These are phyloP conservation scores for Nannochloris sp. DNA, from an alignment of 139 green algal genomes.

Conservation along the genomic window DNA sequence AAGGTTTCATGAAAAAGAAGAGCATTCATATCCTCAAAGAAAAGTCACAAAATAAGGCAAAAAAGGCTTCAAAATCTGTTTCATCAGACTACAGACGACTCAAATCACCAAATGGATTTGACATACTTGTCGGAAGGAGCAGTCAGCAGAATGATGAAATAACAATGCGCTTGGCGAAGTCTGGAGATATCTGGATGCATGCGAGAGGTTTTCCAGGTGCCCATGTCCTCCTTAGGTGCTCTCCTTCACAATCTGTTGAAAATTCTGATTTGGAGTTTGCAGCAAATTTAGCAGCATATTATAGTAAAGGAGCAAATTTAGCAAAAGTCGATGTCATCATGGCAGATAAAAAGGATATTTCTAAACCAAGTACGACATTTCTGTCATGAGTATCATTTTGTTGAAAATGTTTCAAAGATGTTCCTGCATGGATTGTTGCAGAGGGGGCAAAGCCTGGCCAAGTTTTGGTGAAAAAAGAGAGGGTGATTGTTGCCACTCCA, in stretches of 20 bases:
- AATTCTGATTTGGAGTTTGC: constrained; percentile 53
- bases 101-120: constrained; percentile 45
- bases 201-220: constrained; percentile 51
- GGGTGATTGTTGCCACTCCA: constrained; percentile 46
- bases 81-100: constrained; percentile 40
- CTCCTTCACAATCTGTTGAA: background rate
- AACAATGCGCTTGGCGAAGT: constrained; percentile 46
- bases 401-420: background rate
- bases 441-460: constrained; percentile 62
- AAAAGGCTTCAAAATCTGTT: constrained; percentile 14
- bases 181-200: constrained; percentile 79
- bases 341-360: constrained; percentile 40
- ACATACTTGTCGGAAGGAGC: constrained; percentile 70
- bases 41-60: constrained; percentile 45
- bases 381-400: background rate
- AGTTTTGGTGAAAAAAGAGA: constrained; percentile 57
- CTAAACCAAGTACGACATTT: constrained; percentile 45
- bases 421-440: background rate
- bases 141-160: constrained; percentile 82
- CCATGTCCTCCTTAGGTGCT: constrained; percentile 14
- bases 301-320: constrained; percentile 38
- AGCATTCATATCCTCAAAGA: constrained; percentile 51
- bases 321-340: constrained; percentile 50
- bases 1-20: constrained; percentile 58
- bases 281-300: constrained; percentile 64